Evolutionary conservation across 495 filamentous ascomycete species (phyloP).

Genomic region (Cladorrhinum samala): DNA sequence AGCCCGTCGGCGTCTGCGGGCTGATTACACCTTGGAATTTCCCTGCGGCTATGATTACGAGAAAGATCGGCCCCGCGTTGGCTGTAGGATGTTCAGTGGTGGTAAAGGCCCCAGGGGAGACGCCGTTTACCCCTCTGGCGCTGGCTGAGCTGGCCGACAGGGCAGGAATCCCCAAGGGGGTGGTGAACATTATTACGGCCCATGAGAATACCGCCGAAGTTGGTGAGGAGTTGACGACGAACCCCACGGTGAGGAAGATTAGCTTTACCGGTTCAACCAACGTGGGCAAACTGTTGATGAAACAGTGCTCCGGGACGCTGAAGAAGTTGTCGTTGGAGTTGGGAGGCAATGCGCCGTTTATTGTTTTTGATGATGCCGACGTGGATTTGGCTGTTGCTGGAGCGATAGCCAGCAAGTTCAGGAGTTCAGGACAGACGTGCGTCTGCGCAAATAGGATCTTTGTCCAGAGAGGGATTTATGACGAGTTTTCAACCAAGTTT

Average conservation of each 20-base stretch:
- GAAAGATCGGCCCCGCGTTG: slow-evolving; percentile 80
- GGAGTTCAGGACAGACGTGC: slow-evolving; percentile 82
- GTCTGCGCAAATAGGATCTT: slow-evolving; percentile 87
- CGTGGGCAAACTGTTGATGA: slow-evolving; percentile 85
- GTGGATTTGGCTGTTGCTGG: slow-evolving; percentile 70
- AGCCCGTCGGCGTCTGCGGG: slow-evolving; percentile 90
- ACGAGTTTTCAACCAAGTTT: slow-evolving; percentile 65
- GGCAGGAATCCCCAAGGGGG: slow-evolving; percentile 79
- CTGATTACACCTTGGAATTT: slow-evolving; percentile 98
- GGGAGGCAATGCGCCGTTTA: slow-evolving; percentile 88
- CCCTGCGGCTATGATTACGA: slow-evolving; percentile 86
- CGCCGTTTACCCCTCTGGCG: slow-evolving; percentile 76
- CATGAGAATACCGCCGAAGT: slow-evolving; percentile 65
- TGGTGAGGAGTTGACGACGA: slow-evolving; percentile 65
- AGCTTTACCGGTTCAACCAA: slow-evolving; percentile 85
- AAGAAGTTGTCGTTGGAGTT: slow-evolving; percentile 87
- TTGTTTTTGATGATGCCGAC: slow-evolving; percentile 88
- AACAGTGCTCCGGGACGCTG: slow-evolving; percentile 70
- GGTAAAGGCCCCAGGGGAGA: slow-evolving; percentile 78
- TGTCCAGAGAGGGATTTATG: slow-evolving; percentile 72
- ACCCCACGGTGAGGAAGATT: slow-evolving; percentile 69
- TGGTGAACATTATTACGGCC: slow-evolving; percentile 75
- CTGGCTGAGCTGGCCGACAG: slow-evolving; percentile 75
- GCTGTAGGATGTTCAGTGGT: slow-evolving; percentile 73
- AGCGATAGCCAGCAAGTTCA: slow-evolving; percentile 75